These are phyloP conservation scores for Dactylellina sp. DNA, from an alignment of 2,329 filamentous ascomycete genomes.

Conservation along the genomic window DNA sequence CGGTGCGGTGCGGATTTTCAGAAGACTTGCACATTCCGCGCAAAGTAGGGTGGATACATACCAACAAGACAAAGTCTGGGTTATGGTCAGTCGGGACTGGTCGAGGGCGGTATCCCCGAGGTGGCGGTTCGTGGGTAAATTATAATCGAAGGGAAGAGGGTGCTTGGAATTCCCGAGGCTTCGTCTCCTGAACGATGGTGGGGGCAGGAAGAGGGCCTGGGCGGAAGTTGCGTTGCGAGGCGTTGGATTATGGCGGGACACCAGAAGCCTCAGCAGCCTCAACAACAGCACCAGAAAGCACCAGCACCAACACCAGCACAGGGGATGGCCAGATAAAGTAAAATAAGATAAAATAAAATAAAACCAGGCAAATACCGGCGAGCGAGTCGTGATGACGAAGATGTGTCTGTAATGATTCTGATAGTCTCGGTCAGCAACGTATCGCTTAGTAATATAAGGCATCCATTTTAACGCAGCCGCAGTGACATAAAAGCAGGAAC, in stretches of 20 bases:
- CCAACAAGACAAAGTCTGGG: conserved; percentile 20
- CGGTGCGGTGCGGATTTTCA: conserved; percentile 19
- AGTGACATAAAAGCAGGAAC: conserved; percentile 24
- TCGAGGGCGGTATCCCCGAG: conserved; percentile 20
- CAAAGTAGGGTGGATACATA: conserved; percentile 44
- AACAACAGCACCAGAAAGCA: too few relatives aligned
- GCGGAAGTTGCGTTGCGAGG: conserved; percentile 39
- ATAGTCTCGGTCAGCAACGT: conserved; percentile 27
- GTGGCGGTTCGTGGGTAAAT: conserved; percentile 33
- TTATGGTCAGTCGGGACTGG: neutral
- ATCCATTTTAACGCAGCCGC: conserved; percentile 7
- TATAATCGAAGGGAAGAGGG: conserved; percentile 17
- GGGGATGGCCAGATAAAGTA: too few relatives aligned
- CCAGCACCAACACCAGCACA: too few relatives aligned
- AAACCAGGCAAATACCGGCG: too few relatives aligned
- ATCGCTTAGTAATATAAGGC: conserved; percentile 4
- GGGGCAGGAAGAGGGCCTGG: conserved; percentile 11
- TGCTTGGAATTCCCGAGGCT: conserved; percentile 31
- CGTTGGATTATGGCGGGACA: conserved; percentile 56
- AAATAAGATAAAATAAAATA: too few relatives aligned
- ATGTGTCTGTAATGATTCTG: too few relatives aligned
- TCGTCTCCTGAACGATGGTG: conserved; percentile 40
- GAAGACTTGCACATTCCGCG: conserved; percentile 33
- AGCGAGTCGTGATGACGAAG: too few relatives aligned
- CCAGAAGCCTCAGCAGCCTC: too few relatives aligned